Conservation (phyloP, 768 basidiomycete genomes). For the Lactarius evosmus region DNA sequence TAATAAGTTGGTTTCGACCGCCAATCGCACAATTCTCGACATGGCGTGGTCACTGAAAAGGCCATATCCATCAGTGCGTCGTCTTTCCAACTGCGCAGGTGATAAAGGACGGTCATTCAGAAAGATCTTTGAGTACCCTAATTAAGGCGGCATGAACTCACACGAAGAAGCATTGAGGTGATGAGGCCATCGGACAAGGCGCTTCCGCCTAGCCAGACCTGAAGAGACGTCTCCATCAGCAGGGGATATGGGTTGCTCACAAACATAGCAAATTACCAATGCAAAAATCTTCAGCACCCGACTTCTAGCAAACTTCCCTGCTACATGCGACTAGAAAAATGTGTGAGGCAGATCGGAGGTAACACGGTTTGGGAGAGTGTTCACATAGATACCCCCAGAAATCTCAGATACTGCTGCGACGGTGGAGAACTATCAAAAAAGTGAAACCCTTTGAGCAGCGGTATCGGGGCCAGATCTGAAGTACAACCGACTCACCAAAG, state of each 20-base stretch:
- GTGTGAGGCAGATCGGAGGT: not conserved
- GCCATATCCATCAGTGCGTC: not conserved
- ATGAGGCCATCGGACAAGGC: not conserved
- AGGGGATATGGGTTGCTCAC: not conserved
- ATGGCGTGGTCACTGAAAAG: not conserved
- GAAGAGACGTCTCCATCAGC: not conserved
- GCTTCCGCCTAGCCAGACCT: not conserved
- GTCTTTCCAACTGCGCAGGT: not conserved
- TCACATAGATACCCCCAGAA: not conserved
- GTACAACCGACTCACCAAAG: not conserved
- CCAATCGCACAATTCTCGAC: not conserved
- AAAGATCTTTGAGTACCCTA: not conserved
- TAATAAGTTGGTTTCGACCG: not conserved
- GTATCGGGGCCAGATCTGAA: not conserved
- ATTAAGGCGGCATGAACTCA: not conserved
- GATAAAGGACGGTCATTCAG: not conserved
- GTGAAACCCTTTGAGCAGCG: not conserved
- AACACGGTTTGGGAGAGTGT: not conserved
- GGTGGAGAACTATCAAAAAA: not conserved
- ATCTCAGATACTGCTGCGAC: not conserved
- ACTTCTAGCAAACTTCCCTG: not conserved
- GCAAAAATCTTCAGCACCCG: not conserved
- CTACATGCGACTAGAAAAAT: not conserved
- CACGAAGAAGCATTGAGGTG: not conserved
- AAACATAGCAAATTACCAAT: not conserved